phyloP scores from a whole-genome alignment of 2,329 filamentous ascomycete species.

The Colletotrichum lentis region DNA sequence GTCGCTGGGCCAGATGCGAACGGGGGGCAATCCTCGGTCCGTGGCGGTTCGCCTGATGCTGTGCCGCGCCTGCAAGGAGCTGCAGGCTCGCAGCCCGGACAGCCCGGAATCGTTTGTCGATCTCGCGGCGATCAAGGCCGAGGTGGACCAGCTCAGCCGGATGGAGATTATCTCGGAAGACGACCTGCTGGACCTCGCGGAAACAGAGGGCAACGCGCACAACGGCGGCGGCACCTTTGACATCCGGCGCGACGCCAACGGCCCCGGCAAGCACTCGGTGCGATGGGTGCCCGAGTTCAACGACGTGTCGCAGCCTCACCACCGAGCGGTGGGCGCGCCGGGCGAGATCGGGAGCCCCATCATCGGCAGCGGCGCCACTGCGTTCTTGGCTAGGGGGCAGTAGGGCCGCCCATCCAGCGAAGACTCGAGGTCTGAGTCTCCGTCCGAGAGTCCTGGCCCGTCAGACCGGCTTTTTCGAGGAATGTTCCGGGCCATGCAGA shows the following conservation, averaged over 20 bases:
- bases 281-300: conserved; percentile 65
- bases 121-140: conserved; percentile 71
- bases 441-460: not conserved
- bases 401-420: conserved; percentile 28
- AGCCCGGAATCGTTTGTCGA: conserved; percentile 73
- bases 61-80: conserved; percentile 77
- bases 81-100: conserved; percentile 51
- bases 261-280: conserved; percentile 53
- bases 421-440: not conserved
- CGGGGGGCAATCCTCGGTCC: conserved; percentile 31
- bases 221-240: conserved; percentile 94
- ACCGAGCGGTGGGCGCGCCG: conserved; percentile 62
- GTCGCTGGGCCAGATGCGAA: conserved; percentile 23
- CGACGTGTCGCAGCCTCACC: conserved; percentile 49
- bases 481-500: conserved; percentile 24
- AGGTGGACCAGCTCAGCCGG: conserved; percentile 47
- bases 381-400: conserved; percentile 33
- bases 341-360: conserved; percentile 77
- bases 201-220: conserved; percentile 84
- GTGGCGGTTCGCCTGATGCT: conserved; percentile 77
- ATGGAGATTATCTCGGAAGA: conserved; percentile 56
- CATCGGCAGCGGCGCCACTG: conserved; percentile 52
- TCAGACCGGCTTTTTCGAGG: not conserved
- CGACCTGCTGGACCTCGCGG: conserved; percentile 84
- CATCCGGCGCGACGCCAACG: conserved; percentile 61